Evolutionary conservation across 2,329 filamentous ascomycete species (phyloP).

Genomic region (Furcasterigmium furcatum): DNA sequence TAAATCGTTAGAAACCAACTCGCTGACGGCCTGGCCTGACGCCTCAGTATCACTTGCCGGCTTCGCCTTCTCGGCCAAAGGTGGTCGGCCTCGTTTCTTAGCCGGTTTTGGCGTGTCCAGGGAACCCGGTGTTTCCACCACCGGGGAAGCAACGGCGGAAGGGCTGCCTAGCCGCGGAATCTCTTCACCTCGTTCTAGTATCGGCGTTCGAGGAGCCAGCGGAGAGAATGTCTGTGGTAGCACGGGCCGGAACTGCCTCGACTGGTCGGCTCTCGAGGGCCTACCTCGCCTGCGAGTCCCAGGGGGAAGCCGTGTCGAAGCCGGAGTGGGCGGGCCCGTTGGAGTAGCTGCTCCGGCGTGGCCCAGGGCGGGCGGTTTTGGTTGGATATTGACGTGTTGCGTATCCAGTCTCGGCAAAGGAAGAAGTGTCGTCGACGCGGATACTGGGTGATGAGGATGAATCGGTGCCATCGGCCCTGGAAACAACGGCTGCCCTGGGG

Average conservation of each 20-base stretch:
- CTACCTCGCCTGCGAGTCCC: slow-evolving; percentile 37
- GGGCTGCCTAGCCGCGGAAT: not conserved
- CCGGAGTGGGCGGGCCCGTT: not conserved
- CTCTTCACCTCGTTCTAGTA: not conserved
- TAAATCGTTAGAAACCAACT: not conserved
- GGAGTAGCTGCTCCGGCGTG: not conserved
- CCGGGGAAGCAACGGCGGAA: not conserved
- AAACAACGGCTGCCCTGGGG: no score
- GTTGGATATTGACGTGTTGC: slow-evolving; percentile 2
- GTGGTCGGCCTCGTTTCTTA: slow-evolving; percentile 1
- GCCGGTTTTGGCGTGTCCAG: not conserved
- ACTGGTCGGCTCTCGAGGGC: slow-evolving; percentile 40
- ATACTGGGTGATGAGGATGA: not conserved
- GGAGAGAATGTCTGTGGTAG: slow-evolving; percentile 27
- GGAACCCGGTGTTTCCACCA: not conserved
- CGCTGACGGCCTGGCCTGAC: not conserved
- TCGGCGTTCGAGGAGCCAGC: slow-evolving; percentile 12
- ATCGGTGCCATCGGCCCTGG: no score
- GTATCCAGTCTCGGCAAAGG: not conserved
- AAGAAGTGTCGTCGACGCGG: no score
- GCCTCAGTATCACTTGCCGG: slow-evolving; percentile 2
- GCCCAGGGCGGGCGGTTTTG: not conserved
- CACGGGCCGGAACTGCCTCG: slow-evolving; percentile 21
- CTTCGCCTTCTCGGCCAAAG: slow-evolving; percentile 1
- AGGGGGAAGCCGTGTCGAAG: not conserved